Conservation (phyloP, 2,329 filamentous ascomycete species). For the Rhinocladiella similis region DNA sequence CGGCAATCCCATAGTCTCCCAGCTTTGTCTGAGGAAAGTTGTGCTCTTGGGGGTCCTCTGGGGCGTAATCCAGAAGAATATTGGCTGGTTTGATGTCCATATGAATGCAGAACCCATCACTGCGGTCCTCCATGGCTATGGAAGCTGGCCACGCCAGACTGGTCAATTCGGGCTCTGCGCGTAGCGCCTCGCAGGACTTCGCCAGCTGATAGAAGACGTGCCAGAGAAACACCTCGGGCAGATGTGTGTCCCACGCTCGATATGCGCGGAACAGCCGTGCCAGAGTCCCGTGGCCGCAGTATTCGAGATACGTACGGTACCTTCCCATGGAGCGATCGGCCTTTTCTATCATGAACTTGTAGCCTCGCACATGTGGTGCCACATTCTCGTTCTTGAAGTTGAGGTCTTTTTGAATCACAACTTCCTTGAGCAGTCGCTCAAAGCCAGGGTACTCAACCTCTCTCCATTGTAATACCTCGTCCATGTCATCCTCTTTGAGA, state of each 20-base stretch:
- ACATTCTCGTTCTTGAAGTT: slow-evolving; percentile 7
- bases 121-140: neutral
- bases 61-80: slow-evolving; percentile 62
- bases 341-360: slow-evolving; percentile 16
- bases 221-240: slow-evolving; percentile 28
- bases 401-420: slow-evolving; percentile 17
- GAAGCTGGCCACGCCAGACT: neutral
- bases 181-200: slow-evolving; percentile 14
- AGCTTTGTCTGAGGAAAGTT: slow-evolving; percentile 11
- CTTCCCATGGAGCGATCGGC: neutral
- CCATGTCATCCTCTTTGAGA: slow-evolving; percentile 11
- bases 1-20: slow-evolving; percentile 12
- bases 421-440: slow-evolving; percentile 13
- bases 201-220: slow-evolving; percentile 25
- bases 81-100: slow-evolving; percentile 97
- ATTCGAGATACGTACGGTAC: slow-evolving; percentile 25
- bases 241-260: slow-evolving; percentile 18
- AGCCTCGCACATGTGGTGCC: slow-evolving; percentile 18
- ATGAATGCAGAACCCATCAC: slow-evolving; percentile 69
- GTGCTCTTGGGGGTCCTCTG: slow-evolving; percentile 3
- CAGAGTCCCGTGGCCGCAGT: slow-evolving; percentile 19
- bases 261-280: slow-evolving; percentile 13
- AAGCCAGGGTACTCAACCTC: neutral
- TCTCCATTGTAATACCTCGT: too few species aligned
- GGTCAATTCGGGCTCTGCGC: neutral